Base-by-base conservation (phyloP, 148 eudicot genomes). In the Rhododendron williamsianum region DNA sequence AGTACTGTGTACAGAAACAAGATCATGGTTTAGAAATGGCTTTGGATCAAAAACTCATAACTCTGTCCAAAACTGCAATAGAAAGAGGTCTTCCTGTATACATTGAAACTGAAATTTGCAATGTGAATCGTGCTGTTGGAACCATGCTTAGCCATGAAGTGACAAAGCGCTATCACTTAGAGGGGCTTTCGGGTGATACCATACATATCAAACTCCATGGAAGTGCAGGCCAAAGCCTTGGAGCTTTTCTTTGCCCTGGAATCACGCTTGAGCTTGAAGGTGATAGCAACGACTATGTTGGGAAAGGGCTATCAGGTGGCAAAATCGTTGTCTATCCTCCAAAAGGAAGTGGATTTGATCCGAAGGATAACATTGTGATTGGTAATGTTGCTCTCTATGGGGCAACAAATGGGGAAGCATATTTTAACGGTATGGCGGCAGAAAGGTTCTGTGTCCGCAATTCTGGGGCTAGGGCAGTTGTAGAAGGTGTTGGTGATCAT, bases 141-240 rank as follows among this genome's bases (percentile, higher is more conserved):
- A 97, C 99, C n/a, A 97, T 95, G 98, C 98, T 97, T 80, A 97
- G 99, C 90, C 98, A 97, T 72, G 99, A 97, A 89, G 98, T 97
- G 85, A 97, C 98, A n/a, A 97, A 95, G 88, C 95, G 89, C 23
- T 95, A 92, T 85, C 92, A 89, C 87, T 82, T 92, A 89, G 82
- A 67, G 0, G 99, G 99, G 49, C 93, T 97, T 84, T 94, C 95
- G 36, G 77, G 86, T 30, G 99, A 95, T 83, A 95, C 99, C 74
- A 94, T 97, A 86, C 98, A 97, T 88, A 89, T 97, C 48, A 97
- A 95, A 88, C 92, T 97, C 82, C 56, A 86, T 81, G 99, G 99
- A 86, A 97, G 99, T 89, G 99, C 99, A 23, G 99, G 99, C 16
- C 99, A 97, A 89, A 97, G 99, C 86, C 87, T 95, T 79, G 99